Conservation (phyloP, 352 stramenopile species). For the Lagenidium sp. region DNA sequence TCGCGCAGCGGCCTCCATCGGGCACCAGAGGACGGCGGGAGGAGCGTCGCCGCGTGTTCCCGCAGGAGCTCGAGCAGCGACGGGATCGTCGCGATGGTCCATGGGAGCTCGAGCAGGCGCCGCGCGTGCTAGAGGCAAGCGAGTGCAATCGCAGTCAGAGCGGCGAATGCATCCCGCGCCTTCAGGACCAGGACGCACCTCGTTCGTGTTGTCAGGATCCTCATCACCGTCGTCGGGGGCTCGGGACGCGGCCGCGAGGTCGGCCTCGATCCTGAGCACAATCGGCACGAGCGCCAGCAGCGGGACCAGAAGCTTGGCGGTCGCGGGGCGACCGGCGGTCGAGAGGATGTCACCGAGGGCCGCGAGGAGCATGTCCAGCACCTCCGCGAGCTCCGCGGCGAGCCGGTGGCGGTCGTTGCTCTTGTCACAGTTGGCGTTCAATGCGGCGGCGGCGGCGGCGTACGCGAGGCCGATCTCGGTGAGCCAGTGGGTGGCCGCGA, state of each 20-base stretch:
- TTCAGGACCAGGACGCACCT: constrained; percentile 11
- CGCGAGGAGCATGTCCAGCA: constrained; percentile 48
- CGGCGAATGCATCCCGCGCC: no score
- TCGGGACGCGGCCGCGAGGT: background rate
- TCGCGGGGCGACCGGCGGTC: constrained; percentile 4
- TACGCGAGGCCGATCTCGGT: constrained; percentile 70
- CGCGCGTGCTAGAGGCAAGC: constrained; percentile 27
- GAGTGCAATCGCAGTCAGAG: background rate
- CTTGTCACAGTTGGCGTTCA: no score
- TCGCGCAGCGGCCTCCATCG: no score
- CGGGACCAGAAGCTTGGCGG: constrained; percentile 37
- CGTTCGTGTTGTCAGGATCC: no score
- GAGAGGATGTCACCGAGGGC: constrained; percentile 47
- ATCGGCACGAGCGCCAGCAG: constrained; percentile 51
- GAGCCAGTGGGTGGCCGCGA: constrained; percentile 68
- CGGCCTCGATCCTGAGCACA: constrained; percentile 31
- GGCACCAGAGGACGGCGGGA: no score
- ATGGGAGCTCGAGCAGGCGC: constrained; percentile 58
- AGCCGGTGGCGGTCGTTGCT: no score
- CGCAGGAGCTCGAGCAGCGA: constrained; percentile 52
- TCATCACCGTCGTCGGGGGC: no score
- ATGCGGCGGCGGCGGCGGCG: no score
- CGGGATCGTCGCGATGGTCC: constrained; percentile 35
- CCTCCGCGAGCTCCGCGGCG: no score
- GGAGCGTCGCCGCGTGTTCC: constrained; percentile 29